phyloP scores from a whole-genome alignment of 345 rosid genomes.

The Syzygium jambos region DNA sequence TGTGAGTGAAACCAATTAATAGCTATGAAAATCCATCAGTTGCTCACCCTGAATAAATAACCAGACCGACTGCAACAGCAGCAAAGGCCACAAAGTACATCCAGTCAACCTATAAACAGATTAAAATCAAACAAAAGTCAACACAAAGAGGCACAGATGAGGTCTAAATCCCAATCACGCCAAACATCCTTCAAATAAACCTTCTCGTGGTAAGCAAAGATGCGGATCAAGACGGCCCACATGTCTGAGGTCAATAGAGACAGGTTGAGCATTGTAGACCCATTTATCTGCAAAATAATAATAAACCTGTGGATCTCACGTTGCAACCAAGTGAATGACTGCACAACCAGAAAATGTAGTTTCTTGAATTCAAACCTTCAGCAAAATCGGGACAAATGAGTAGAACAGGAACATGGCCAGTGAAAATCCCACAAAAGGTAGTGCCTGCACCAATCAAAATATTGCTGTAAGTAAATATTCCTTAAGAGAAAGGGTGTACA shows the following conservation, averaged over 20 bases:
- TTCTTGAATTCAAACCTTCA: slow-evolving; percentile 46
- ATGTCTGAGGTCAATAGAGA: slow-evolving; percentile 89
- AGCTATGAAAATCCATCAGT: neutral
- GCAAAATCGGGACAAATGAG: slow-evolving; percentile 70
- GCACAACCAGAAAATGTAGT: neutral
- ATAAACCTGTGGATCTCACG: neutral
- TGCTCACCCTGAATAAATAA: slow-evolving; percentile 66
- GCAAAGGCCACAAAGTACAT: slow-evolving; percentile 81
- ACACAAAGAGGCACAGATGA: neutral
- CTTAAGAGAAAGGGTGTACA: neutral
- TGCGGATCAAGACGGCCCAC: slow-evolving; percentile 91
- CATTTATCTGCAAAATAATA: slow-evolving; percentile 37
- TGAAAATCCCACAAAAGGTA: slow-evolving; percentile 54
- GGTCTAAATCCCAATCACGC: neutral
- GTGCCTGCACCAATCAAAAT: slow-evolving; percentile 38
- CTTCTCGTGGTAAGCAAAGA: slow-evolving; percentile 80
- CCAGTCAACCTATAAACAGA: slow-evolving; percentile 59
- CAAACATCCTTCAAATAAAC: slow-evolving; percentile 13
- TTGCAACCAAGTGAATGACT: neutral
- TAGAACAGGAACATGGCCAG: slow-evolving; percentile 67
- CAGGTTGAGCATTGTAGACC: slow-evolving; percentile 88
- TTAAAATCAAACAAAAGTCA: neutral
- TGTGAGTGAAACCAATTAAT: neutral
- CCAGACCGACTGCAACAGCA: slow-evolving; percentile 55
- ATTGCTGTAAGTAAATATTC: neutral